Base-by-base conservation (phyloP, 208 protist species). In the Acanthamoeba healyi region DNA sequence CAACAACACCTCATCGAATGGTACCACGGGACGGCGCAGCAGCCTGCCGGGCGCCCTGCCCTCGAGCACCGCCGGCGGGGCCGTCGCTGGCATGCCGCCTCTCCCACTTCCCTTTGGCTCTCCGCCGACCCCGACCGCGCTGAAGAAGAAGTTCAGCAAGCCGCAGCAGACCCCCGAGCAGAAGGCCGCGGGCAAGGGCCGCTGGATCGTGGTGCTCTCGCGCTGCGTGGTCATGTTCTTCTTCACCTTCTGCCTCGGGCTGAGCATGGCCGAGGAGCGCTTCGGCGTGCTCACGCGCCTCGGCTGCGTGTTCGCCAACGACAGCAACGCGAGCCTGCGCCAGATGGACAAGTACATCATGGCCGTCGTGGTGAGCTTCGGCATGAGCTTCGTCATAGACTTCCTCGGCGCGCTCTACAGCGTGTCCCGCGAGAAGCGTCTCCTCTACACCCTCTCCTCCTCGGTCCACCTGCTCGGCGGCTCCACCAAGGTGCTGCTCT, bases 291-390 rank as follows among this genome's bases (percentile, higher is more conserved):
- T 79, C 17, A 15, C 36, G 36, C 70, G 70, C 32, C 36, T 46
- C 5, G 70, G 70, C 3, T 79, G 70, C 70, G 36, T 79, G 26
- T 79, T 79, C 70, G 70, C 70, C 2, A 4, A 32, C 2, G 70
- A 79, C 1, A 46, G 38, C 70, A 46, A 24, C 22, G 38, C 70
- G 17, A 38, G 22, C 22, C 70, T 79, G 70, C 70, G 70, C 5
- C 70, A 79, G 15, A 79, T 79, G 70, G 70, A 79, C 32, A 79
- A 79, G 70, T 79, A 79, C 70, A 46, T 79, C 36, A 32, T 79
- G 70, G 70, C 70, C 70, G 70, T 79, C 36, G 70, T 79, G 70
- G 70, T 79, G 19, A 79, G 70, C 70, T 79, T 79, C 70, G 70
- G 70, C 36, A 34, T 79, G 34, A 79, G 70, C 70, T 79, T 79